Base-by-base conservation (phyloP, 1,284 basidiomycete genomes). In the Bjerkandera adusta region DNA sequence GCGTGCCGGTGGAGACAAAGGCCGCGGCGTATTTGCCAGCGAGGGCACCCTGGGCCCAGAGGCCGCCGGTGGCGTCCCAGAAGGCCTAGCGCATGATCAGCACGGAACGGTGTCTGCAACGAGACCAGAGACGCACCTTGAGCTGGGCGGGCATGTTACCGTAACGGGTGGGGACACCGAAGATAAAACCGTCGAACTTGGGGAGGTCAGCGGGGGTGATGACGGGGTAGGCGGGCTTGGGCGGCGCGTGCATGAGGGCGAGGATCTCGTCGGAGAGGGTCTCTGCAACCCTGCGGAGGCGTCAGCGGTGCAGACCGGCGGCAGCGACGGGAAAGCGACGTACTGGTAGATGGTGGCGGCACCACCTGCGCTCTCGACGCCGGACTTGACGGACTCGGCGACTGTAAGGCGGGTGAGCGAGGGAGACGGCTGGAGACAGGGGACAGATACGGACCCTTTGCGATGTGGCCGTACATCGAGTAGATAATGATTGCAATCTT, bases 401-500 rank as follows among this genome's bases (percentile, higher is more conserved):
- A 97, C 85, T 83, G 66, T 56, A 50, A 40, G 60, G 24, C 59
- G 39, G 13, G 22, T 27, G 20, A 43, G 25, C 18, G 12, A 43
- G 39, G 29, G 29, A 48, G 36, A 11, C n/a, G 25, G 24, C 33
- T 30, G 8, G 27, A 8, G 27, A 8, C n/a, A 8, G n/a, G 25
- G 15, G 13, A 15, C 30, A 26, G 13, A 13, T 3, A 75, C 83
- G 38, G 60, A 89, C 86, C 37, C 60, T 76, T 79, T 55, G 73
- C 74, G 63, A 92, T 78, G 67, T 93, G 91, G 56, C 88, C 88
- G 63, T 88, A 92, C 68, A 88, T 77, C 48, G 83, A 73, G 74
- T 93, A 92, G 73, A 89, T 85, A 58, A 89, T 68, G 58, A 92
- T 89, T 47, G 85, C 89, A 61, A 90, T 73, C 61, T 78, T 81